Base-by-base conservation (phyloP, 495 filamentous ascomycete genomes). In the Paragyromitra xinjiangensis region DNA sequence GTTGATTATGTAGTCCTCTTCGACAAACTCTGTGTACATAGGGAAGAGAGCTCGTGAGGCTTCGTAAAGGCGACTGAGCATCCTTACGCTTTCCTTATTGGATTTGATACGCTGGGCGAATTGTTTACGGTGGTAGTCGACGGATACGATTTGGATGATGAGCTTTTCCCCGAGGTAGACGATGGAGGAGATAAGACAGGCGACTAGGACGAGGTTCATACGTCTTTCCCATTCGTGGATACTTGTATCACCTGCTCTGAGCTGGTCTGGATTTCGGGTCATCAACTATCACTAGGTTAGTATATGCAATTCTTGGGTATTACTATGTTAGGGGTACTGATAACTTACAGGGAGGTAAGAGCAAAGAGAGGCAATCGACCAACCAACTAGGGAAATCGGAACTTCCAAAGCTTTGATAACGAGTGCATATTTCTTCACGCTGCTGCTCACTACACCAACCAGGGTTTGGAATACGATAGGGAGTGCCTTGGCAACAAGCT, bases 111-210 rank as follows among this genome's bases (percentile, higher is more conserved):
- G 90, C 39, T 88, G 85, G 73, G 93, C 90, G 83, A 98, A 98
- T 74, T 97, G 95, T 79, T 94, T 92, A 73, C 94, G 92, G 83
- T 99, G 95, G 83, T 99, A 99, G 71, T 91, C 91, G 82, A 99
- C 93, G 58, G 92, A 95, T 82, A 98, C 97, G 45, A 98, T 86
- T 85, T 97, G 95, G 44, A 98, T 91, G 29, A 97, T 84, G 44
- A 92, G 83, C 82, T 96, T 96, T 83, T 98, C 93, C 6, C 83
- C 90, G 24, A 98, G 86, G 65, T 91, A 91, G 59, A 98, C 90
- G 66, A 94, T 81, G 11, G 92, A 88, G 64, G 92, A 92, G 58
- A 97, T 85, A n/a, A 97, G 86, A 26, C 90, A 82, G 8, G 93
- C 93, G 16, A 91, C 89, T 2, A 98, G 87, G 44, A 97, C 88